These are phyloP conservation scores for Cordyceps tenuipes DNA, from an alignment of 2,329 filamentous ascomycete species.

Conservation along the genomic window DNA sequence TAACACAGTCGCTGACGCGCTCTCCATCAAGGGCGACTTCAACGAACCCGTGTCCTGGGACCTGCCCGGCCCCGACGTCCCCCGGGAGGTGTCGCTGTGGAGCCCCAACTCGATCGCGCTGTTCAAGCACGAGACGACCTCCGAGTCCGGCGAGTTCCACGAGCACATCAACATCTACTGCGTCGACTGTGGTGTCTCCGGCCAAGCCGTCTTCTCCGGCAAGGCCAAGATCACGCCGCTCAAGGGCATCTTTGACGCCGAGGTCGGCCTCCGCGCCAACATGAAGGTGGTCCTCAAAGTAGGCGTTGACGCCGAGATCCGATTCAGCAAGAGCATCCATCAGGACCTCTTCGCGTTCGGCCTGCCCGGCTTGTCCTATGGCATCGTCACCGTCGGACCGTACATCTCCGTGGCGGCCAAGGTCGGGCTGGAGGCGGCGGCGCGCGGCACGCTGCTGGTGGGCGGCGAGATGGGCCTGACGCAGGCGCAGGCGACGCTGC, in stretches of 20 bases:
- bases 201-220: slow-evolving; percentile 20
- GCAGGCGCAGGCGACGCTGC: slow-evolving; percentile 18
- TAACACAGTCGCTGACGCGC: slow-evolving; percentile 3
- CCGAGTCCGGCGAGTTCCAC: slow-evolving; percentile 10
- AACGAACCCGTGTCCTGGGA: slow-evolving; percentile 17
- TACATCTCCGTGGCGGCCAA: slow-evolving; percentile 18
- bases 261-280: slow-evolving; percentile 18
- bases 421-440: slow-evolving; percentile 17
- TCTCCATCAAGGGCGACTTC: slow-evolving; percentile 16
- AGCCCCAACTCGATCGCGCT: slow-evolving; percentile 14
- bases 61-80: slow-evolving; percentile 12
- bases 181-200: slow-evolving; percentile 23
- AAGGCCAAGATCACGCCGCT: slow-evolving; percentile 19
- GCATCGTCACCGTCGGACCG: slow-evolving; percentile 21
- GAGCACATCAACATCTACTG: slow-evolving; percentile 23
- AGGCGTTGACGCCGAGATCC: slow-evolving; percentile 23
- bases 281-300: slow-evolving; percentile 21
- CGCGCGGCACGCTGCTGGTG: slow-evolving; percentile 20
- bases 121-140: slow-evolving; percentile 2
- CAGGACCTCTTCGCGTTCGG: slow-evolving; percentile 18
- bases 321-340: slow-evolving; percentile 16
- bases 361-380: slow-evolving; percentile 20
- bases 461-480: slow-evolving; percentile 24
- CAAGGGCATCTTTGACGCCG: slow-evolving; percentile 19
- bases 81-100: slow-evolving; percentile 21